Conservation (phyloP, 2,329 filamentous ascomycete genomes). For the Fusarium sp. region DNA sequence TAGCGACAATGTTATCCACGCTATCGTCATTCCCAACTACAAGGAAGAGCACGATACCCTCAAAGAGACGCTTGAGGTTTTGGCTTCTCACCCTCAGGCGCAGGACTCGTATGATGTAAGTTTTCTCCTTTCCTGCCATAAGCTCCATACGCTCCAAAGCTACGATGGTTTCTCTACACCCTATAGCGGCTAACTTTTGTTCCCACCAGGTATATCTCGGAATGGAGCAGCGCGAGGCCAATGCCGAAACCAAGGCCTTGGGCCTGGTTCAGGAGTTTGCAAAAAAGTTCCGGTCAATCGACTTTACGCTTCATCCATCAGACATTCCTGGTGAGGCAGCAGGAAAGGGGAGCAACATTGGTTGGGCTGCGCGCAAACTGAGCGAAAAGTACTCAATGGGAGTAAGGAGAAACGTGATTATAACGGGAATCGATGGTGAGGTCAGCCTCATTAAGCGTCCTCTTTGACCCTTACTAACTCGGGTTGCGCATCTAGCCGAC, state of each 20-base stretch:
- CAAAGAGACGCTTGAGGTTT: conserved; percentile 75
- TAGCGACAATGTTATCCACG: conserved; percentile 67
- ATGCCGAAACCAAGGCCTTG: conserved; percentile 71
- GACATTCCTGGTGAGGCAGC: conserved; percentile 76
- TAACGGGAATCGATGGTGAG: conserved; percentile 81
- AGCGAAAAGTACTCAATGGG: conserved; percentile 69
- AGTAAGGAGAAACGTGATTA: conserved; percentile 70
- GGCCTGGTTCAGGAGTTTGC: conserved; percentile 72
- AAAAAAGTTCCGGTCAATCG: conserved; percentile 74
- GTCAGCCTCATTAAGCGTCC: background rate
- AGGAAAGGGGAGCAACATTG: conserved; percentile 81
- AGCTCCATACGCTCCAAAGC: background rate
- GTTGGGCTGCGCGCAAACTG: conserved; percentile 76
- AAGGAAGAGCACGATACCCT: conserved; percentile 78
- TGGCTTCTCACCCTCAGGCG: conserved; percentile 75
- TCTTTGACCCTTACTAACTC: conserved; percentile 17
- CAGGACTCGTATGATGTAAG: conserved; percentile 76
- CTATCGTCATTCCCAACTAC: conserved; percentile 79
- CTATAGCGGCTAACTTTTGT: conserved; percentile 6
- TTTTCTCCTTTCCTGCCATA: conserved; percentile 35
- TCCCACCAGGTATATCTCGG: conserved; percentile 72
- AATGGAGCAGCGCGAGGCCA: conserved; percentile 77
- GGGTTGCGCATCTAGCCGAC: conserved; percentile 64
- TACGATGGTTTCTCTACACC: background rate
- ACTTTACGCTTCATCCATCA: conserved; percentile 75